Conservation (phyloP, 331 rosid species). For the Rosa hybrid region DNA sequence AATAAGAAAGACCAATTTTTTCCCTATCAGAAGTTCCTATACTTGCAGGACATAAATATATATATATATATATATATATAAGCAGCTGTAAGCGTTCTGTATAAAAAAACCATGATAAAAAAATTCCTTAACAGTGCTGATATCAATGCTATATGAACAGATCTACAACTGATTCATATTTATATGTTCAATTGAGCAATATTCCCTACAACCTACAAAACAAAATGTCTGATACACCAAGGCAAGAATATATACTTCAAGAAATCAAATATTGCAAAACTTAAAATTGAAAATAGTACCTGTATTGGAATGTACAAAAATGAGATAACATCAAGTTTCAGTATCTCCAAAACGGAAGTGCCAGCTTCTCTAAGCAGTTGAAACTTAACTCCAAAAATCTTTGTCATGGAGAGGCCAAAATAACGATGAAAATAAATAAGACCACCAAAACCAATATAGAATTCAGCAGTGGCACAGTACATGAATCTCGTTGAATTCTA, state of each 20-base stretch:
- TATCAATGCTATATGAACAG: slow-evolving; percentile 1
- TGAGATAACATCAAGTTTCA: slow-evolving; percentile 78
- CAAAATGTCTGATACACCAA: background rate
- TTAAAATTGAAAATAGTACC: slow-evolving; percentile 33
- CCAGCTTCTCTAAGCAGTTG: slow-evolving; percentile 87
- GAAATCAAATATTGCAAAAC: no score
- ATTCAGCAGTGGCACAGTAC: slow-evolving; percentile 48
- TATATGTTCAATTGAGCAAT: slow-evolving; percentile 2
- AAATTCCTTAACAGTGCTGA: background rate
- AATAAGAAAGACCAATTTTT: no score
- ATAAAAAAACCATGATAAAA: background rate
- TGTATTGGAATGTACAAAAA: slow-evolving; percentile 76
- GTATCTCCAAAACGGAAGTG: slow-evolving; percentile 86
- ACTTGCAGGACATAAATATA: no score
- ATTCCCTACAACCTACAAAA: background rate
- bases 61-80: background rate
- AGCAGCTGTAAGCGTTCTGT: background rate
- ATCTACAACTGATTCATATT: background rate
- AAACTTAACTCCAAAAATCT: slow-evolving; percentile 29
- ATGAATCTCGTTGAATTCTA: slow-evolving; percentile 96
- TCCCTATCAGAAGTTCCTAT: no score
- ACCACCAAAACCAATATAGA: slow-evolving; percentile 31
- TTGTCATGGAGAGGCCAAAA: slow-evolving; percentile 40
- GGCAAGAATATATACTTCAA: no score
- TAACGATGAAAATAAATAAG: slow-evolving; percentile 18